Evolutionary conservation across 805 yeast species (phyloP).

Genomic region (Saccharomycopsis fermentans): DNA sequence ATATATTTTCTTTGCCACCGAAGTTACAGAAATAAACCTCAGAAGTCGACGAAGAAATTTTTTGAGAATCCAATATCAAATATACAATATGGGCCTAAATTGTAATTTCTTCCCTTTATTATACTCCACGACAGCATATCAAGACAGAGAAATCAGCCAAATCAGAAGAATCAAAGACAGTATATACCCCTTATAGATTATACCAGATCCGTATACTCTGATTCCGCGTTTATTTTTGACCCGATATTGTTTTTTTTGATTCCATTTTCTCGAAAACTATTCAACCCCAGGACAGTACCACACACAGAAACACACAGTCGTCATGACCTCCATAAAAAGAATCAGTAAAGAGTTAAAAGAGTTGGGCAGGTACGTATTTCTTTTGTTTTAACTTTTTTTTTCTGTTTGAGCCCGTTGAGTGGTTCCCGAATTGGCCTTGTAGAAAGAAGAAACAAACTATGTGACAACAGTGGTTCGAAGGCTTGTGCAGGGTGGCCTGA

Average conservation of each 20-base stretch:
- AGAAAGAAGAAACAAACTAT: background rate
- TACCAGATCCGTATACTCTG: background rate
- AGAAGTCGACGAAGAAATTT: conserved; percentile 1
- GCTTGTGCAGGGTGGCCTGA: too few species aligned
- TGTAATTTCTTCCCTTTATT: background rate
- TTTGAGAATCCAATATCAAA: background rate
- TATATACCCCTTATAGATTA: background rate
- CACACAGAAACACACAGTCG: too few species aligned
- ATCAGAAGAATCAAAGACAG: background rate
- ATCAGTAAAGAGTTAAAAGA: conserved; percentile 92
- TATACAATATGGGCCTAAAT: background rate
- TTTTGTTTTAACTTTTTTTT: background rate
- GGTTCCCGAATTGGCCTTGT: background rate
- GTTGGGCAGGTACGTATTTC: conserved; percentile 70
- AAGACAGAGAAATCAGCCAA: background rate
- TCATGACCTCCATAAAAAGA: conserved; percentile 47
- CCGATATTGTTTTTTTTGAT: background rate
- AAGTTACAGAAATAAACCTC: background rate
- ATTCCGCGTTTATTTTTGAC: too few species aligned
- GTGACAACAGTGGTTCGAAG: too few species aligned
- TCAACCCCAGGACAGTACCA: background rate
- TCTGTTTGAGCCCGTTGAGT: too few species aligned
- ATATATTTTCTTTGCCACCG: background rate
- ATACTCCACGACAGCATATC: background rate
- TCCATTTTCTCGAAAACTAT: background rate